phyloP scores from a whole-genome alignment of 2,329 filamentous ascomycete genomes.

The Claviceps sp. region DNA sequence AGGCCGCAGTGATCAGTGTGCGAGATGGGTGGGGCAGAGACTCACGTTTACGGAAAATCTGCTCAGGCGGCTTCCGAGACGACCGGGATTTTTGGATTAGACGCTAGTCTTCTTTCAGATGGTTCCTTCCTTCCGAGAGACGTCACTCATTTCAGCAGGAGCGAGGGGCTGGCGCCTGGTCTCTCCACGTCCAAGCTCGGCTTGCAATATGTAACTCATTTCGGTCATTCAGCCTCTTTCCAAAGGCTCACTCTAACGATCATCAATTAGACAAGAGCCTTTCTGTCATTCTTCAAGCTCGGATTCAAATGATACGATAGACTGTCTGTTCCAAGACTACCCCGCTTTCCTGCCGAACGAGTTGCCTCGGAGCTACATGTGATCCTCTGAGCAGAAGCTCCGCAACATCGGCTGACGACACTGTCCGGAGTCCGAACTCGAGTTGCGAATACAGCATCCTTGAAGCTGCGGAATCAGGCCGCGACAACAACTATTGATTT shows the following conservation, averaged over 20 bases:
- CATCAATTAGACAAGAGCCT: not conserved
- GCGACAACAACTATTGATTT: not conserved
- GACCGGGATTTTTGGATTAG: not conserved
- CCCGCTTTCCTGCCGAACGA: not conserved
- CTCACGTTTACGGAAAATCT: slow-evolving; percentile 9
- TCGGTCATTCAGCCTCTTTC: not conserved
- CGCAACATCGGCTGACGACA: not conserved
- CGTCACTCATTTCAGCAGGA: not conserved
- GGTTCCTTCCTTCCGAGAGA: not conserved
- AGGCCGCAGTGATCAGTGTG: not conserved
- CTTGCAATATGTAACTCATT: slow-evolving; percentile 1
- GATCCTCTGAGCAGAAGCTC: not conserved
- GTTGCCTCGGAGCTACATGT: not conserved
- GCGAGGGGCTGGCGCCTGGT: too few relatives aligned
- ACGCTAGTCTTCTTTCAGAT: slow-evolving; percentile 3
- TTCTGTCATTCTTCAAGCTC: not conserved
- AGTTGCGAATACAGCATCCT: not conserved
- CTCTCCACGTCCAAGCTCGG: slow-evolving; percentile 1
- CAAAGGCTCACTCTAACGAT: not conserved
- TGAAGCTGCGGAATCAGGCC: not conserved
- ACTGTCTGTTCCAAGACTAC: not conserved
- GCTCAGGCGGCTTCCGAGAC: slow-evolving; percentile 10
- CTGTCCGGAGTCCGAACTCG: not conserved
- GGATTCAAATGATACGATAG: not conserved
- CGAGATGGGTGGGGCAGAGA: not conserved